Base-by-base conservation (phyloP, 1,284 basidiomycete species). In the Meripilus lineatus region DNA sequence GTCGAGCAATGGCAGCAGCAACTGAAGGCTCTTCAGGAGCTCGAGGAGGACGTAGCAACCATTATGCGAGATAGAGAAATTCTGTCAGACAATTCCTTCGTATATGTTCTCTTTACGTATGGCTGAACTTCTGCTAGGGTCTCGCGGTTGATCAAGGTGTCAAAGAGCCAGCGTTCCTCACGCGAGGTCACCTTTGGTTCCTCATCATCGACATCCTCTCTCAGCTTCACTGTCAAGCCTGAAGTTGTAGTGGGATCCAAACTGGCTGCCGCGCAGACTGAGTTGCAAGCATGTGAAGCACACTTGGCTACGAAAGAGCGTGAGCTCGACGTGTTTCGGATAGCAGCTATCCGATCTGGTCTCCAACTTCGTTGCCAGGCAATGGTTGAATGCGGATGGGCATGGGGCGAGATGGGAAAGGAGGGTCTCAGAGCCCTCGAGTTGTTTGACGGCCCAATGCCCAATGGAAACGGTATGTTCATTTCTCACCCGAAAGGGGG, bases 31-130 rank as follows among this genome's bases (percentile, higher is more conserved):
- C 66, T 88, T 49, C 66, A 66, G 55, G 57, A 61, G 20, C 54
- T 67, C 42, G 85, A 90, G 59, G 81, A 86, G 32, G 83, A 85
- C 42, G 74, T 89, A 3, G 71, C 68, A 14, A 80, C 75, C 50
- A 70, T 88, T 44, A 67, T 85, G 40, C 68, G 84, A 3, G 86
- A 89, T 61, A 66, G 84, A 30, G 86, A 89, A 53, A 89, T 89
- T 50, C 69, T 89, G 86, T 88, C 50, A 59, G 84, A 73, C 13
- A 5, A 30, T 11, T 18, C 15, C 10, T 15, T 41, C 14, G 13
- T 15, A 40, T 18, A 7, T n/a, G 5, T 18, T 20, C 11, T 22
- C 5, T 41, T 22, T 13, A 20, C n/a, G 10, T 22, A 32, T 44
- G 35, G 44, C 35, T 25, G 17, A 43, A 40, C 38, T 35, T 23